phyloP scores from a whole-genome alignment of 257 asterid species.

The Nicotiana tomentosiformis region DNA sequence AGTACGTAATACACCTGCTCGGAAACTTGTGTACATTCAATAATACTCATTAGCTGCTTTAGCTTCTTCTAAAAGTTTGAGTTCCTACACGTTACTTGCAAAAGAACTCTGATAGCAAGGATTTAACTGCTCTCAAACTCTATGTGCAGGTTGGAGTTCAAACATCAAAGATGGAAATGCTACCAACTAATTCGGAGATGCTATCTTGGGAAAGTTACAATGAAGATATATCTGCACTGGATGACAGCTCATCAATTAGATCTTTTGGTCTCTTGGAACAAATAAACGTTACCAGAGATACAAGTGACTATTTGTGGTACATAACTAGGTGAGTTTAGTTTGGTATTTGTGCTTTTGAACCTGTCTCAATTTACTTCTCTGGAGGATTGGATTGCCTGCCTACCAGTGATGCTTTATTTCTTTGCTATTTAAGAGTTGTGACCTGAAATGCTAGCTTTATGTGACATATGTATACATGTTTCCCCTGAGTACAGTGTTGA shows the following conservation, averaged over 20 bases:
- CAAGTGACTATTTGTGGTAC: constrained; percentile 89
- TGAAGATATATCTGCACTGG: constrained; percentile 72
- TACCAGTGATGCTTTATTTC: not conserved
- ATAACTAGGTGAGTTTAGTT: constrained; percentile 54
- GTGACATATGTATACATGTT: not conserved
- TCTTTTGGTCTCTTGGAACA: constrained; percentile 81
- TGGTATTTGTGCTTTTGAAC: not conserved
- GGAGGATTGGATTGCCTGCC: not conserved
- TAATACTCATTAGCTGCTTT: not conserved
- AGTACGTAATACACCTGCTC: constrained; percentile 32
- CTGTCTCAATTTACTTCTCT: not conserved
- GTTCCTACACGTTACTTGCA: not conserved
- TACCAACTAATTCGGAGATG: constrained; percentile 43
- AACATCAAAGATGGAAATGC: constrained; percentile 76
- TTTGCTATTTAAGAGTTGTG: not conserved
- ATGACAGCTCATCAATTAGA: constrained; percentile 65
- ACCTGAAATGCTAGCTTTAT: not conserved
- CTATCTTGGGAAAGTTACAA: constrained; percentile 84
- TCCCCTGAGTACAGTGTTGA: constrained; percentile 46
- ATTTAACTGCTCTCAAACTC: not conserved
- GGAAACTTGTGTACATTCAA: not conserved
- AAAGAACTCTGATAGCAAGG: not conserved
- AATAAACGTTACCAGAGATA: constrained; percentile 83
- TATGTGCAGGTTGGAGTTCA: constrained; percentile 73
- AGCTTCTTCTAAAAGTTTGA: not conserved